Evolutionary conservation across 2,329 filamentous ascomycete genomes (phyloP).

Genomic region (Rutstroemia sydowiana): DNA sequence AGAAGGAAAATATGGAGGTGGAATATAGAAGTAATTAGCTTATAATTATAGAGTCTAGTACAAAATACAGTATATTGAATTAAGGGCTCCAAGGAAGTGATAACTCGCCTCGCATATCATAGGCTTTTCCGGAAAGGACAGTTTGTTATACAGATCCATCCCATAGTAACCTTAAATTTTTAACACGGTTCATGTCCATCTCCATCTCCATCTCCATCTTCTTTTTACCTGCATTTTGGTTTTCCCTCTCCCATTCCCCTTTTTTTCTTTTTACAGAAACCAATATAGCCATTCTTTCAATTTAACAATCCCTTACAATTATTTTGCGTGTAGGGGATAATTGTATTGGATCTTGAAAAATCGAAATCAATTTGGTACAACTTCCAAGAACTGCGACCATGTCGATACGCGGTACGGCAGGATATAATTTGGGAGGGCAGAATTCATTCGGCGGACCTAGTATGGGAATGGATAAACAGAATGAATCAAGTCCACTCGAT

Average conservation of each 20-base stretch:
- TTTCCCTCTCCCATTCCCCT: constrained; percentile 8
- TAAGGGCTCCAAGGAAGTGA: too few species aligned
- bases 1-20: too few species aligned
- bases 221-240: too few species aligned
- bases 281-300: background rate
- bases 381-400: constrained; percentile 33
- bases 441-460: constrained; percentile 30
- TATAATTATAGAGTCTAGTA: too few species aligned
- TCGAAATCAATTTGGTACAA: constrained; percentile 18
- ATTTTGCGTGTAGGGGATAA: background rate
- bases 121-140: constrained; percentile 3
- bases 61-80: too few species aligned
- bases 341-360: background rate
- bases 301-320: background rate
- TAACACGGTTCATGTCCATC: background rate
- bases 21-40: too few species aligned
- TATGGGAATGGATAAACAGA: constrained; percentile 25
- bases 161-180: constrained; percentile 2
- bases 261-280: background rate
- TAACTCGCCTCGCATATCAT: too few species aligned
- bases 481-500: constrained; percentile 52
- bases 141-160: constrained; percentile 8
- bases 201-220: constrained; percentile 5
- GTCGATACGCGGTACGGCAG: constrained; percentile 49
- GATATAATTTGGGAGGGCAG: constrained; percentile 34